Percentiles rank a stretch among this genome's conserved stretches.
phyloP scores from a whole-genome alignment of 1,284 basidiomycete genomes.

The Apiotrichum porosum region DNA sequence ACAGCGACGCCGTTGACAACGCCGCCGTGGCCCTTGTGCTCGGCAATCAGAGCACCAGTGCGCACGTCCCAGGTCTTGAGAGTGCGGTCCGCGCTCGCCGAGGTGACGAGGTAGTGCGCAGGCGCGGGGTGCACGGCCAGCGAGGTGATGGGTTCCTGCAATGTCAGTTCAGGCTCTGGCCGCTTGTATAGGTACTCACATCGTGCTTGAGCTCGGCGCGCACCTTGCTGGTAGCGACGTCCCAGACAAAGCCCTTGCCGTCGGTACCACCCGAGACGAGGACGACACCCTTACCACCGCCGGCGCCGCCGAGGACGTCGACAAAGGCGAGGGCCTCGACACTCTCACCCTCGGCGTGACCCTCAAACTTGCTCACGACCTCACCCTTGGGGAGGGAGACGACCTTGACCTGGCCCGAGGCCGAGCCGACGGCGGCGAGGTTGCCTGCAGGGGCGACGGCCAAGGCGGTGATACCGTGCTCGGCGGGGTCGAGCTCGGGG shows the following conservation, averaged over 20 bases:
- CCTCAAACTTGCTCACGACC: constrained; percentile 70
- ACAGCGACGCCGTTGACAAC: constrained; percentile 74
- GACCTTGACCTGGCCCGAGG: constrained; percentile 74
- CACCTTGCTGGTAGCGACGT: constrained; percentile 75
- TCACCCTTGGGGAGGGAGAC: constrained; percentile 82
- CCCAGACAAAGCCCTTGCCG: constrained; percentile 91
- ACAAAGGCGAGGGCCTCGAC: constrained; percentile 86
- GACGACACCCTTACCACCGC: constrained; percentile 58
- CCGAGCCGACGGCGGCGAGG: constrained; percentile 81
- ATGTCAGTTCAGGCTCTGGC: constrained; percentile 1
- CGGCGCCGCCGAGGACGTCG: constrained; percentile 60
- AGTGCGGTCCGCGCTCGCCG: constrained; percentile 77
- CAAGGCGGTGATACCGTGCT: constrained; percentile 76
- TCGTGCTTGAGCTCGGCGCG: constrained; percentile 73
- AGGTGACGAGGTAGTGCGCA: constrained; percentile 64
- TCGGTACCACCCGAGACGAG: constrained; percentile 86
- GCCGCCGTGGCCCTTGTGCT: constrained; percentile 78
- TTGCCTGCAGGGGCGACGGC: constrained; percentile 78
- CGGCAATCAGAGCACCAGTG: constrained; percentile 69
- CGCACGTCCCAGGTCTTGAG: constrained; percentile 91
- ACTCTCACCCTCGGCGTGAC: constrained; percentile 82
- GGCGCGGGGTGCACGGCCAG: constrained; percentile 69
- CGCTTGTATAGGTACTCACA: constrained; percentile 51
- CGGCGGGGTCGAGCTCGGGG: constrained; percentile 49
- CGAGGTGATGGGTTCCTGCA: constrained; percentile 75